A percentile compares a stretch with the other conserved stretches of the same genome.
Conservation (phyloP, 805 yeast genomes). For the Saccharomycopsis oosterbeekiorum region DNA sequence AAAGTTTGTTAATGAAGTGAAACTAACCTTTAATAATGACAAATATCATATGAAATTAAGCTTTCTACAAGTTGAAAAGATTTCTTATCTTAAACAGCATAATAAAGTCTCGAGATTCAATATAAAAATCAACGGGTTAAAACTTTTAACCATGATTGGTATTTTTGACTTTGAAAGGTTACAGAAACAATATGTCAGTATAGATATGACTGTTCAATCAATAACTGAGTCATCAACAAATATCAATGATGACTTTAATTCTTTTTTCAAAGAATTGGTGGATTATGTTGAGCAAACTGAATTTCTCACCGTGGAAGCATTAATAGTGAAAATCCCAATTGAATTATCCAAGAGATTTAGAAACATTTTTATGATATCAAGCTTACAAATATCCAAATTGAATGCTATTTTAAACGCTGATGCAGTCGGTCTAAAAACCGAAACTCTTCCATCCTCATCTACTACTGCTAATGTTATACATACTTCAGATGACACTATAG, state of each 20-base stretch:
- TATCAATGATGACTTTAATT: slow-evolving; percentile 15
- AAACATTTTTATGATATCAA: slow-evolving; percentile 36
- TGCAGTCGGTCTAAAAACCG: slow-evolving; percentile 55
- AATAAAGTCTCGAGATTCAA: slow-evolving; percentile 15
- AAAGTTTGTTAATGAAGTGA: slow-evolving; percentile 40
- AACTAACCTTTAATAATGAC: slow-evolving; percentile 19
- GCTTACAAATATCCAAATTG: slow-evolving; percentile 61
- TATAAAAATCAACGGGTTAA: slow-evolving; percentile 39
- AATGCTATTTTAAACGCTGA: slow-evolving; percentile 80
- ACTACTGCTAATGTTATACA: neutral
- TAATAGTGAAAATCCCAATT: slow-evolving; percentile 50
- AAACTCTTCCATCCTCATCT: neutral
- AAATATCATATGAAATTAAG: slow-evolving; percentile 26
- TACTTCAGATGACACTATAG: slow-evolving; percentile 6
- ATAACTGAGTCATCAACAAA: slow-evolving; percentile 28
- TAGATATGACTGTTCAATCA: slow-evolving; percentile 38
- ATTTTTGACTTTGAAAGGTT: slow-evolving; percentile 85
- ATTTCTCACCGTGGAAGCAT: slow-evolving; percentile 89
- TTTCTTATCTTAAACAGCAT: neutral
- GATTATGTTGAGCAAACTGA: slow-evolving; percentile 64
- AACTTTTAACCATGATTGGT: slow-evolving; percentile 74
- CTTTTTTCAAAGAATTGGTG: slow-evolving; percentile 36
- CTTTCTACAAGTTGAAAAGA: slow-evolving; percentile 21
- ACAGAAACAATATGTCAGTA: slow-evolving; percentile 62
- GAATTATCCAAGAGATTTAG: neutral